Conservation (phyloP, 1,284 basidiomycete genomes). For the Moniliophthora roreri region DNA sequence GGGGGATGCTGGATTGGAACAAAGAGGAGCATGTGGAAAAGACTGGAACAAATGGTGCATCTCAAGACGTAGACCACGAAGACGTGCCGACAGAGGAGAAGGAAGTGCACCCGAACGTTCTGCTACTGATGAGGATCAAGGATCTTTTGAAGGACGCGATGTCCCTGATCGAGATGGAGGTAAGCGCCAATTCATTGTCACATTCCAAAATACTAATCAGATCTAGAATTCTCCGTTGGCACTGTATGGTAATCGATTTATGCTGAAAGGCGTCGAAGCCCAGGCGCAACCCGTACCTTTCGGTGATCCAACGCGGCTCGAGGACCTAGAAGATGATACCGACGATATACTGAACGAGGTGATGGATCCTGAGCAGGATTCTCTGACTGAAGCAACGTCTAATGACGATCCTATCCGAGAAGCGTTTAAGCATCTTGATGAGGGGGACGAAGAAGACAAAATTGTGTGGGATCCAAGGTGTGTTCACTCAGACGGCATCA, state of each 20-base stretch:
- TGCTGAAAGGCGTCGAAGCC: constrained; percentile 31
- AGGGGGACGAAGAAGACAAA: constrained; percentile 58
- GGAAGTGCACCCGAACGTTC: constrained; percentile 89
- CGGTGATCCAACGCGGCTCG: constrained; percentile 3
- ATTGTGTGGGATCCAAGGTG: constrained; percentile 68
- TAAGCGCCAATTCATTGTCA: constrained; percentile 27
- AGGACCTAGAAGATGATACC: constrained; percentile 7
- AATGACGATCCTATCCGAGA: constrained; percentile 82
- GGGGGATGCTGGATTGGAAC: constrained; percentile 45
- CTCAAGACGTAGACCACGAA: constrained; percentile 10
- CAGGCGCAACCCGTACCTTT: constrained; percentile 6
- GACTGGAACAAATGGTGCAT: neutral
- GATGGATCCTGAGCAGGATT: constrained; percentile 57
- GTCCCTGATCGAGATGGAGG: constrained; percentile 58
- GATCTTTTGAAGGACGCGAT: constrained; percentile 83
- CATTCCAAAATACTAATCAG: constrained; percentile 7
- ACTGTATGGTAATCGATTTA: constrained; percentile 30
- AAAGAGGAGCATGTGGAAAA: constrained; percentile 16
- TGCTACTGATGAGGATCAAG: constrained; percentile 90
- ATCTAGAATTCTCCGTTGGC: constrained; percentile 43
- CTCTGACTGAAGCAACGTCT: constrained; percentile 62
- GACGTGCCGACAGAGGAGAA: constrained; percentile 31
- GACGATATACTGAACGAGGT: neutral
- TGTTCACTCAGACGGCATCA: constrained; percentile 15
- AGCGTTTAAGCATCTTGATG: constrained; percentile 61